phyloP scores from a whole-genome alignment of 208 protist species.

The Trichomonas vaginalis region DNA sequence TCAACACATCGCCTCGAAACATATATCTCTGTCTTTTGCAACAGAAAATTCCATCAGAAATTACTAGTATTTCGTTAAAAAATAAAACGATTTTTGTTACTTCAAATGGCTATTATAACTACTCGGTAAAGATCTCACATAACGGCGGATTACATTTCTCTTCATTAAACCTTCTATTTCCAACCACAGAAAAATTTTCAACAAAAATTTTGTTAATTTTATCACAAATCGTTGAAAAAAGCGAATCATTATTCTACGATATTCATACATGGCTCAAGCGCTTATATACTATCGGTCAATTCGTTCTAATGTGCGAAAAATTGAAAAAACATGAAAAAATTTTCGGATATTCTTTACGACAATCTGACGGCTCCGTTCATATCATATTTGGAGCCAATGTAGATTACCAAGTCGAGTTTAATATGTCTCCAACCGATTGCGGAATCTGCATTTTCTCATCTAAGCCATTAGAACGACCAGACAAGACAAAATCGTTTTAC shows the following conservation, averaged over 20 bases:
- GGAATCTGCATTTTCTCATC: neutral
- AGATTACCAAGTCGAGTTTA: neutral
- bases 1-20: neutral
- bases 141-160: neutral
- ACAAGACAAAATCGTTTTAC: neutral
- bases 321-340: neutral
- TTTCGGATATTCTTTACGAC: neutral
- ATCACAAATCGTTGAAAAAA: neutral
- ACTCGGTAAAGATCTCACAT: neutral
- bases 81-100: neutral
- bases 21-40: neutral
- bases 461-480: neutral
- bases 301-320: neutral
- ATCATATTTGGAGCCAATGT: neutral
- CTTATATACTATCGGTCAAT: neutral
- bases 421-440: neutral
- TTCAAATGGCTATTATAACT: neutral
- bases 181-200: neutral
- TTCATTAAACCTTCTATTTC: neutral
- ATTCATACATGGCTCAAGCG: neutral
- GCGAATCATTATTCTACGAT: neutral
- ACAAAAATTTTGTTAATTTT: neutral
- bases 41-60: neutral
- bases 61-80: neutral
- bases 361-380: neutral